Base-by-base conservation (phyloP, 306 rosid species). In the Quercus glauca region DNA sequence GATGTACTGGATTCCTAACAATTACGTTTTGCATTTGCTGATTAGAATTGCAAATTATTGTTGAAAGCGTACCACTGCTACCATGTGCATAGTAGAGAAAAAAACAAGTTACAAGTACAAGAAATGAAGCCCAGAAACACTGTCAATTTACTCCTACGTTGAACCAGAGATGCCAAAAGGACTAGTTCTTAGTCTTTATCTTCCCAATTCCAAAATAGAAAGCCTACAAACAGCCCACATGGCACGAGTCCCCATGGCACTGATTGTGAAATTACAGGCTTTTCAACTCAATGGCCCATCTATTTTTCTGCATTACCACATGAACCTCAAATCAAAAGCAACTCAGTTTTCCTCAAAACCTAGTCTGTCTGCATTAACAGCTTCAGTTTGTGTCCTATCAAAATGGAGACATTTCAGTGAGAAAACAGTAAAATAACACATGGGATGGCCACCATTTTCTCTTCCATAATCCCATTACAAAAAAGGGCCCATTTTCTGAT, bases 371-470 rank as follows among this genome's bases (percentile, higher is more conserved):
- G 55, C 75, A 55, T 69, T 65, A 78, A 78, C 83, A 61, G 74
- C 74, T 75, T 61, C 75, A 15, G 56, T 73, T 86, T 73, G 84
- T 81, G 85, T 68, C 82, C 35, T 79, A 23, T 83, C 74, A 55
- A 26, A 55, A 41, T 56, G 70, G 76, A 78, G 86, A 83, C 88
- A 81, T 78, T 49, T 88, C 75, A 79, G 77, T 74, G 74, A 33
- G 67, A 35, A 78, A 72, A 76, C 77, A 84, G 77, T 80, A 75
- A 85, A 90, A 79, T 77, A 59, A 88, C 94, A 90, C 94, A 85
- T 90, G 90, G 89, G 83, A 79, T 72, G 84, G 69, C 76, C 81
- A 82, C 85, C 57, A 57, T 59, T 74, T 69, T 74, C 80, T 82
- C 77, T 74, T 81, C 61, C 84, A 25, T 49, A 64, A 56, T 75